These are phyloP conservation scores for Dacryopinax spathularia DNA, from an alignment of 768 basidiomycete genomes.

Conservation along the genomic window DNA sequence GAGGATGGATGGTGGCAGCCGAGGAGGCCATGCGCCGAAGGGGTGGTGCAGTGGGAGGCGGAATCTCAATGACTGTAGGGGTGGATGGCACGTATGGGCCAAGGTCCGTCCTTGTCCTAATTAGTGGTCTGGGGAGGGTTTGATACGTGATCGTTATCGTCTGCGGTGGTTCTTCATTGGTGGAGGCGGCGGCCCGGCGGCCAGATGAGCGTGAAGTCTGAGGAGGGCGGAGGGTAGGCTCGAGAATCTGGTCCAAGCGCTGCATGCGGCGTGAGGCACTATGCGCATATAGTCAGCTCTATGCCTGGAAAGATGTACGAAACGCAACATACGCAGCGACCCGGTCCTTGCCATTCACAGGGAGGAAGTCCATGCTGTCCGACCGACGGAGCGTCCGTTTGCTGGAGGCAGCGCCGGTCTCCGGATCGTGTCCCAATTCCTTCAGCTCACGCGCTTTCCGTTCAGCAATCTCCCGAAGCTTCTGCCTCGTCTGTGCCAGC, in stretches of 20 bases:
- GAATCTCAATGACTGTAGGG: neutral
- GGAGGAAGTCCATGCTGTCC: conserved; percentile 2
- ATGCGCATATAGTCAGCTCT: neutral
- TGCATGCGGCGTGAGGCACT: neutral
- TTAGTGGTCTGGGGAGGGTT: neutral
- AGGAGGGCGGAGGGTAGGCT: neutral
- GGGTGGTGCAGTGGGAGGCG: neutral
- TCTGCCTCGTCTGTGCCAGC: conserved; percentile 62
- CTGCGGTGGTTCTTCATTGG: neutral
- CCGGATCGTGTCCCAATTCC: neutral
- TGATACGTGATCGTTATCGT: conserved; percentile 1
- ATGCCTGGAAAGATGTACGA: neutral
- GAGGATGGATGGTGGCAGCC: neutral
- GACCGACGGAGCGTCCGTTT: neutral
- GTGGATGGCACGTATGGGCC: neutral
- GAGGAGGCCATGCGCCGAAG: neutral
- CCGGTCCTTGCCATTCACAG: neutral
- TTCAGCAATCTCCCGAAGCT: conserved; percentile 59
- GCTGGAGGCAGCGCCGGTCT: neutral
- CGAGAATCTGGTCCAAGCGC: neutral
- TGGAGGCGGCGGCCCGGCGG: neutral
- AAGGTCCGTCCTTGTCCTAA: neutral
- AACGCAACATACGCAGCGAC: neutral
- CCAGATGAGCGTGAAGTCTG: neutral
- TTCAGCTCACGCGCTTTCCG: neutral